Percentiles rank a stretch among this genome's conserved stretches.
These are phyloP conservation scores for Apiospora hydei DNA, from an alignment of 2,329 filamentous ascomycete species.

Conservation along the genomic window DNA sequence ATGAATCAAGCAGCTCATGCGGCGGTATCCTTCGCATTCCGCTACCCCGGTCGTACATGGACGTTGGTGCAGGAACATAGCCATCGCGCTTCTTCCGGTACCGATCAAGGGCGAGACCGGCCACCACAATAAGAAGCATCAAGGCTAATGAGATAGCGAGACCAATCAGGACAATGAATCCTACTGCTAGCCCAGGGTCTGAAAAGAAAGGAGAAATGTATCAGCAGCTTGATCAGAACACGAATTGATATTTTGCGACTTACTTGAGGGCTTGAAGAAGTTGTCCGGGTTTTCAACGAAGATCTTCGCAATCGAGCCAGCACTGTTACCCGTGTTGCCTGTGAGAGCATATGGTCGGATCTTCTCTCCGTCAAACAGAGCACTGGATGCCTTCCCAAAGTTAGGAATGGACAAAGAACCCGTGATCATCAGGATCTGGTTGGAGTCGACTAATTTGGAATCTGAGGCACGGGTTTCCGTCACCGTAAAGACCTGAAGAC, in stretches of 20 bases:
- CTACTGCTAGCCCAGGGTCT: conserved; percentile 70
- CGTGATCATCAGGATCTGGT: conserved; percentile 82
- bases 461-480: conserved; percentile 71
- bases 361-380: conserved; percentile 82
- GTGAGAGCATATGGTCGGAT: conserved; percentile 84
- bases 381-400: conserved; percentile 85
- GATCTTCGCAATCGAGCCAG: conserved; percentile 79
- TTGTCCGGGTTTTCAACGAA: conserved; percentile 80
- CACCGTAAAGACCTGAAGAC: conserved; percentile 81
- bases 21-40: conserved; percentile 68
- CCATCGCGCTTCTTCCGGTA: conserved; percentile 80
- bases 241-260: conserved; percentile 42
- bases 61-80: conserved; percentile 78
- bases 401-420: conserved; percentile 78
- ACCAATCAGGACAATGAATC: conserved; percentile 81
- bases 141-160: conserved; percentile 80
- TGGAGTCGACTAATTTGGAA: conserved; percentile 64
- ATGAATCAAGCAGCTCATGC: conserved; percentile 63
- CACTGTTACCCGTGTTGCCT: conserved; percentile 66
- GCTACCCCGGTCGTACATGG: conserved; percentile 65
- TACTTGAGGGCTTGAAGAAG: conserved; percentile 73
- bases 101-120: conserved; percentile 78
- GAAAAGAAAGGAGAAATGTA: conserved; percentile 19
- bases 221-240: conserved; percentile 27
- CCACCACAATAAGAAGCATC: conserved; percentile 79